Percentiles rank a stretch among this genome's conserved stretches.
Evolutionary conservation across 345 rosid genomes (phyloP).

Genomic region (Dipteronia sinensis): DNA sequence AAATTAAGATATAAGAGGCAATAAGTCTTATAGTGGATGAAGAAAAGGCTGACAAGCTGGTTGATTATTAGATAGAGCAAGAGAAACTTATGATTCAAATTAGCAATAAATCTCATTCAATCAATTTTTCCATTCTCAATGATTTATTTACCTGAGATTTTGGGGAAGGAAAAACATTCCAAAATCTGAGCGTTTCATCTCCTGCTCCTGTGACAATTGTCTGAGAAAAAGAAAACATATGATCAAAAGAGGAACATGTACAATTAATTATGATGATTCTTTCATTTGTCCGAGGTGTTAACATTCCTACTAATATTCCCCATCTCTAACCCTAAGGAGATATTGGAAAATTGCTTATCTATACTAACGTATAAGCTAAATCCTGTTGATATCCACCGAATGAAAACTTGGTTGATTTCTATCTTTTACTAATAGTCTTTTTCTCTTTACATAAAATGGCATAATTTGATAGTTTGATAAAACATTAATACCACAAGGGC

Average conservation of each 20-base stretch:
- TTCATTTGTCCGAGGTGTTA: neutral
- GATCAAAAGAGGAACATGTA: constrained; percentile 2
- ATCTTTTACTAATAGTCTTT: neutral
- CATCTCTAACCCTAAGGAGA: neutral
- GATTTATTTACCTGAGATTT: constrained; percentile 76
- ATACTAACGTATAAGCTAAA: neutral
- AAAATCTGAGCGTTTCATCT: constrained; percentile 94
- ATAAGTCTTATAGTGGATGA: too few relatives aligned
- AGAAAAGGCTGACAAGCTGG: neutral
- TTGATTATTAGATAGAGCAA: neutral
- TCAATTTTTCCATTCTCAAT: neutral
- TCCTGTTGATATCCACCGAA: too few relatives aligned
- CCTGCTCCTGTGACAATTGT: constrained; percentile 99
- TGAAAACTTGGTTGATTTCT: neutral
- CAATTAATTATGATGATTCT: neutral
- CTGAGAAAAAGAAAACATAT: constrained; percentile 40
- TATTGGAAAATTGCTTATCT: neutral
- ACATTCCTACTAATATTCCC: neutral
- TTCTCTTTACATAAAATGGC: neutral
- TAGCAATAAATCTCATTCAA: neutral
- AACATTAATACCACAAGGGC: neutral
- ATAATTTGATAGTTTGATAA: neutral
- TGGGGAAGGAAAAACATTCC: constrained; percentile 97
- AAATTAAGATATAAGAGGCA: too few relatives aligned
- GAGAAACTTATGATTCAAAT: neutral